Percentiles rank a stretch among this genome's conserved stretches.
phyloP scores from a whole-genome alignment of 1,284 basidiomycete genomes.

The Grifola frondosa region DNA sequence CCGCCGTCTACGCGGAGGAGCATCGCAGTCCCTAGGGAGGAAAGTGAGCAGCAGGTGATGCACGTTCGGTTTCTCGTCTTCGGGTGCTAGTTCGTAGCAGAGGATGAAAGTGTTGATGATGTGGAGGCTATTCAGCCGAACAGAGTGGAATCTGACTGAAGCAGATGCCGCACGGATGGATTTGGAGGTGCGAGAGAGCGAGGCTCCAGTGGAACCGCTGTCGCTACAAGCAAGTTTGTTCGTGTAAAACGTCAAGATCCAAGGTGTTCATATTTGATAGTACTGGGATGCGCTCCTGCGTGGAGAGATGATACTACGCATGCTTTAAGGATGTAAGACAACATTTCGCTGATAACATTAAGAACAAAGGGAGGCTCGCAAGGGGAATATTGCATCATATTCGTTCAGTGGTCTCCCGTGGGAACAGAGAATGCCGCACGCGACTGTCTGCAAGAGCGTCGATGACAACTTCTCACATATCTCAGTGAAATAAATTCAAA shows the following conservation, averaged over 20 bases:
- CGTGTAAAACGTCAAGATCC: conserved; percentile 1
- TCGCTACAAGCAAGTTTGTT: conserved; percentile 5
- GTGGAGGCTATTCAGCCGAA: conserved; percentile 6
- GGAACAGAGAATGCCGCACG: conserved; percentile 5
- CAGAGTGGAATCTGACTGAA: conserved; percentile 5
- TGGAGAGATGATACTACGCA: not conserved
- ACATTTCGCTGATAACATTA: not conserved
- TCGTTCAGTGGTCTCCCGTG: not conserved
- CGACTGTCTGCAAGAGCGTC: too few relatives aligned
- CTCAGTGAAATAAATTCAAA: too few relatives aligned
- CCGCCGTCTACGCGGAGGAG: conserved; percentile 15
- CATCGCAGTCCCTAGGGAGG: conserved; percentile 15
- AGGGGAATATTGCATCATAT: not conserved
- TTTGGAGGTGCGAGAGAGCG: conserved; percentile 6
- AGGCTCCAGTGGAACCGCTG: conserved; percentile 7
- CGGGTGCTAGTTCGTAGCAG: conserved; percentile 10
- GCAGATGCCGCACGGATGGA: not conserved
- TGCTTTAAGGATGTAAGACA: not conserved
- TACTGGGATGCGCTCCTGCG: not conserved
- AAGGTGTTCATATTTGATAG: conserved; percentile 5
- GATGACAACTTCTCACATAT: too few relatives aligned
- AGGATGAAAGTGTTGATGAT: conserved; percentile 14
- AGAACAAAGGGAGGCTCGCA: too few relatives aligned
- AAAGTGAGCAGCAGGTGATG: conserved; percentile 16
- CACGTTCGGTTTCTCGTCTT: conserved; percentile 2